Conservation (phyloP, 2,329 filamentous ascomycete species). For the Penicillium sp. region DNA sequence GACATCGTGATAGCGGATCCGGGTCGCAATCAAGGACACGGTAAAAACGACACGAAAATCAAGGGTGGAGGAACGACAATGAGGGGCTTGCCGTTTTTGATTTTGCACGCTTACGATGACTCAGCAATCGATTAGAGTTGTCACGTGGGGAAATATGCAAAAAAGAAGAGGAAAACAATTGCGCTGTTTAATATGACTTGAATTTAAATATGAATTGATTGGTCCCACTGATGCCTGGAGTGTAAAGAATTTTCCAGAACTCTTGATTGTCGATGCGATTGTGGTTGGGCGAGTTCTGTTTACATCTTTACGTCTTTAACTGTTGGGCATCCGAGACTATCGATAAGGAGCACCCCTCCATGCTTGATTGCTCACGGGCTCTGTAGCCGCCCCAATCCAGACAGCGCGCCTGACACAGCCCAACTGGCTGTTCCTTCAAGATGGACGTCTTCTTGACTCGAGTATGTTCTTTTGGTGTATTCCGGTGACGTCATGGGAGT, state of each 20-base stretch:
- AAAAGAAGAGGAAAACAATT: background rate
- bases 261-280: background rate
- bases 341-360: slow-evolving; percentile 21
- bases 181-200: background rate
- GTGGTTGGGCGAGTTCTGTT: slow-evolving; percentile 1
- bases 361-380: slow-evolving; percentile 8
- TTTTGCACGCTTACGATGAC: slow-evolving; percentile 22
- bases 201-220: background rate
- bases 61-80: slow-evolving; percentile 17
- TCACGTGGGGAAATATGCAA: slow-evolving; percentile 20
- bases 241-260: background rate
- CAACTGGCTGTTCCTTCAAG: slow-evolving; percentile 24
- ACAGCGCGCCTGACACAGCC: background rate
- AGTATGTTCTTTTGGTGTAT: slow-evolving; percentile 39
- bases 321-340: slow-evolving; percentile 15
- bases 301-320: background rate
- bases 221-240: background rate
- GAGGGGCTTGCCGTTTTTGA: slow-evolving; percentile 29
- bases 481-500: slow-evolving; percentile 5
- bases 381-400: background rate
- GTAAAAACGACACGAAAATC: slow-evolving; percentile 24
- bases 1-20: slow-evolving; percentile 63
- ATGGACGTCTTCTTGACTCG: slow-evolving; percentile 73
- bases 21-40: slow-evolving; percentile 23
- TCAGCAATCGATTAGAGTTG: slow-evolving; percentile 22